Conservation (phyloP, 2,329 filamentous ascomycete species). For the Geosmithia morbida region DNA sequence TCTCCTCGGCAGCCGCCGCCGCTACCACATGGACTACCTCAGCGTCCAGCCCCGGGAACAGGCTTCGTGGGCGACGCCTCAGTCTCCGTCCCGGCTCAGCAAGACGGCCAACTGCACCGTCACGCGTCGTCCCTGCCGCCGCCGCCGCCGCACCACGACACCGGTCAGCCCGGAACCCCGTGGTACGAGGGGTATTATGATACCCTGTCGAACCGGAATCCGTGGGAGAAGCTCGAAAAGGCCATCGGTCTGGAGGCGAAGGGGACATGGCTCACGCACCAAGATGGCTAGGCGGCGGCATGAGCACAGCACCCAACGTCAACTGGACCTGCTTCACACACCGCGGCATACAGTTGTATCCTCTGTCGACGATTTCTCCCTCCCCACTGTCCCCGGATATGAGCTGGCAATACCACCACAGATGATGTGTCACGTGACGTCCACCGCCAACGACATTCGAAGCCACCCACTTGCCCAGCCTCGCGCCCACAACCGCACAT, state of each 20-base stretch:
- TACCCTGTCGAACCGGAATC: conserved; percentile 54
- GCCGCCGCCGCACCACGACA: conserved; percentile 4
- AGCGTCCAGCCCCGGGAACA: conserved; percentile 11
- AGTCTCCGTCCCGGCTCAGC: not conserved
- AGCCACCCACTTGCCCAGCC: too few species aligned
- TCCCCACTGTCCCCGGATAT: too few species aligned
- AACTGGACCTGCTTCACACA: too few species aligned
- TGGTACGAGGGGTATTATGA: conserved; percentile 61
- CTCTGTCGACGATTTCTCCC: too few species aligned
- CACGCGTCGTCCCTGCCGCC: not conserved
- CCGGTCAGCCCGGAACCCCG: conserved; percentile 13
- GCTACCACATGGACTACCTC: conserved; percentile 11
- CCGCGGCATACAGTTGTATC: too few species aligned
- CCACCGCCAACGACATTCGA: too few species aligned
- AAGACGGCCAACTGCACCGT: not conserved
- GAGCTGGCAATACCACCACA: too few species aligned
- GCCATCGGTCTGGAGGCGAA: conserved; percentile 23
- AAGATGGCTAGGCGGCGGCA: not conserved
- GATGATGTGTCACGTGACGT: too few species aligned
- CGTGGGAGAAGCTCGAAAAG: conserved; percentile 48
- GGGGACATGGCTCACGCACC: conserved; percentile 26
- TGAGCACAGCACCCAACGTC: not conserved
- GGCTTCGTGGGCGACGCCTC: not conserved
- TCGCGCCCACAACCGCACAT: too few species aligned
- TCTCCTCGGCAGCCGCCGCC: not conserved